Evolutionary conservation across 148 eudicot genomes (phyloP).

Genomic region (Beta vulgaris): DNA sequence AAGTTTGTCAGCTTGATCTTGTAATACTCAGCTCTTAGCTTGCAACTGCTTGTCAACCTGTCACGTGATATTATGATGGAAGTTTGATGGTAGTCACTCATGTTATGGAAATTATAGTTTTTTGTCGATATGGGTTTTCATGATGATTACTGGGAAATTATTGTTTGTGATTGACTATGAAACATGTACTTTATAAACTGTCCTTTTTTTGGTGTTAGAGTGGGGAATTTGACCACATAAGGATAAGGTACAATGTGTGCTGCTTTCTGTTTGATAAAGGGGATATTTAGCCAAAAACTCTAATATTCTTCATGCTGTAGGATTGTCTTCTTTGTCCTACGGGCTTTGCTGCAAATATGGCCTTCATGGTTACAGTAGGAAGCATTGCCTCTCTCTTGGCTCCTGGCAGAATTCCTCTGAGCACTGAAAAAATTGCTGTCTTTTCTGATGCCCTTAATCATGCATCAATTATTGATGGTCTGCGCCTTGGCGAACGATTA

Average conservation of each 20-base stretch:
- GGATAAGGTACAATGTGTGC: background rate
- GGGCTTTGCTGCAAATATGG: conserved; percentile 98
- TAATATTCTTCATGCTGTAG: conserved; percentile 44
- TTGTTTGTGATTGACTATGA: background rate
- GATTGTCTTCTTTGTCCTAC: conserved; percentile 99
- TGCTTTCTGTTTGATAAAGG: background rate
- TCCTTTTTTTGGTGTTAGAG: background rate
- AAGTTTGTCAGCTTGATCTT: background rate
- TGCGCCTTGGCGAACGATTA: conserved; percentile 87
- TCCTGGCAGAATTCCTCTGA: conserved; percentile 42
- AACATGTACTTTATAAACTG: background rate
- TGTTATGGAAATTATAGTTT: background rate
- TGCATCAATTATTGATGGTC: conserved; percentile 96
- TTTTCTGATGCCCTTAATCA: conserved; percentile 96
- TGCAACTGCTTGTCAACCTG: background rate
- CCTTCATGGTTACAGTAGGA: conserved; percentile 86
- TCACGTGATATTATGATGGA: background rate
- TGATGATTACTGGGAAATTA: background rate
- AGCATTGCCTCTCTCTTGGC: conserved; percentile 67
- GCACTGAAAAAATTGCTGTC: conserved; percentile 67
- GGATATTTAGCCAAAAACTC: conserved; percentile 13
- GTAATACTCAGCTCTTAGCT: background rate
- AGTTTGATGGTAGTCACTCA: background rate
- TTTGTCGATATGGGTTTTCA: background rate
- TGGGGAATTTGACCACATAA: background rate